Evolutionary conservation across 2,329 filamentous ascomycete genomes (phyloP), one percentile per base, ranked within the genome.

Genomic region (Bipolaris oryzae): DNA sequence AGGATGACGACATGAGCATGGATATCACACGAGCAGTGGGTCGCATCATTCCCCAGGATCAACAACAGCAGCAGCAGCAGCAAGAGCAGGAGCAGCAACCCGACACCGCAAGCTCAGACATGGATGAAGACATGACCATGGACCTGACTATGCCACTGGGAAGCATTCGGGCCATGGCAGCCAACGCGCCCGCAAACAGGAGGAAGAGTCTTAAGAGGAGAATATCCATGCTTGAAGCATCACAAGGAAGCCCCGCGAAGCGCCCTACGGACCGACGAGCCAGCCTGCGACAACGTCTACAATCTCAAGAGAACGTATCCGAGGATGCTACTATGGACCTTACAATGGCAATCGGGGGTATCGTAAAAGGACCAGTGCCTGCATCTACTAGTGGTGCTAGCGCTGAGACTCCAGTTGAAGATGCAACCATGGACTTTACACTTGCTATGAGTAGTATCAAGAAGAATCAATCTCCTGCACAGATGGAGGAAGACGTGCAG

Each of bases 1-100:
- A 83, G 11, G 80, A 80, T 11, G 79, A 83, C 61, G 91, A 93
- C 37, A 88, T 96, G 82, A 95, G 91, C 20, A 97, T 98, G 94
- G 94, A 98, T 67, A 91, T 97, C 7, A 97, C 94, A 1, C 87
- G 86, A 52, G 91, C 87, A 7, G 81, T 96, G 50, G 94, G 94
- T 7, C 85, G 88, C 3, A 97, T 98, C 51, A 76, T 96, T 23
- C 79, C 82, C 2, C 81, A 43, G 1, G 34, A 47, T 20, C 34
- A 39, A 18, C 78, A 82, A 5, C 81, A 47, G 3, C 41, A 51
- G 15, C 42, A 46, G 3, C 37, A 16, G 2, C 31, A 75, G 48
- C 18, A 37, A 5, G 28, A 76, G 21, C 39, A 75, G 47, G 28
- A 31, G 10, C 28, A 31, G 10, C 28, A 63, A 41, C 43, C 64